These are phyloP conservation scores for Suhomyces ambrosiae DNA, from an alignment of 1,139 yeast species.

Conservation along the genomic window DNA sequence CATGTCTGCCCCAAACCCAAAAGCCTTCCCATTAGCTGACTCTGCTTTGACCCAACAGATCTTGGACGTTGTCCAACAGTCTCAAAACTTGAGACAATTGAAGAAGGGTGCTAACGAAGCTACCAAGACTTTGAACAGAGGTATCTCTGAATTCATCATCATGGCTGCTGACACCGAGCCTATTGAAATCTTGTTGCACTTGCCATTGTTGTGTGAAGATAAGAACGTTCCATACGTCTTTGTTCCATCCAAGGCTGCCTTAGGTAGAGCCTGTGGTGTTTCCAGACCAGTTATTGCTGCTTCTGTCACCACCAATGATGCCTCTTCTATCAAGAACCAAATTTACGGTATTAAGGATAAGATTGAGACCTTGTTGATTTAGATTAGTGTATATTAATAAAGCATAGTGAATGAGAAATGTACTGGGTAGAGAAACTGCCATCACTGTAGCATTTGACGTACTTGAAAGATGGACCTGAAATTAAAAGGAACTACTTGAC, in stretches of 20 bases:
- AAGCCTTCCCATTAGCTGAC: slow-evolving; percentile 98
- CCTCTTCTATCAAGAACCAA: slow-evolving; percentile 96
- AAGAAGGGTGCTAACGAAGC: slow-evolving; percentile 99
- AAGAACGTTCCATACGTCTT: slow-evolving; percentile 99
- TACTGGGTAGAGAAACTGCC: no score
- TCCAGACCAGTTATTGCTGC: slow-evolving; percentile 99
- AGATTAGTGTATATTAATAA: slow-evolving; percentile 25
- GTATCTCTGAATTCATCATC: slow-evolving; percentile 98
- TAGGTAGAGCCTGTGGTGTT: slow-evolving; percentile 99
- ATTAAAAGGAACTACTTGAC: no score
- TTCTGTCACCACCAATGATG: slow-evolving; percentile 96
- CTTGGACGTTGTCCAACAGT: slow-evolving; percentile 96
- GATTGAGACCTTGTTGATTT: slow-evolving; percentile 96
- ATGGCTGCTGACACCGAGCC: slow-evolving; percentile 99
- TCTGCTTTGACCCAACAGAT: slow-evolving; percentile 94
- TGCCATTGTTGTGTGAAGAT: slow-evolving; percentile 98
- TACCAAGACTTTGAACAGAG: slow-evolving; percentile 99
- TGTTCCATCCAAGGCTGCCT: slow-evolving; percentile 97
- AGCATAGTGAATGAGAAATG: background rate
- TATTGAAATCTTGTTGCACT: slow-evolving; percentile 94
- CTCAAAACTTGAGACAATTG: slow-evolving; percentile 96
- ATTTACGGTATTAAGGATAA: slow-evolving; percentile 97
- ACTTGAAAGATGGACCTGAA: no score
- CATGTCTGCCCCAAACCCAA: slow-evolving; percentile 84
- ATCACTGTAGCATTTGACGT: no score